These are phyloP conservation scores for Mortierella sp. DNA, from an alignment of 371 early-diverging fungal species.

Conservation along the genomic window DNA sequence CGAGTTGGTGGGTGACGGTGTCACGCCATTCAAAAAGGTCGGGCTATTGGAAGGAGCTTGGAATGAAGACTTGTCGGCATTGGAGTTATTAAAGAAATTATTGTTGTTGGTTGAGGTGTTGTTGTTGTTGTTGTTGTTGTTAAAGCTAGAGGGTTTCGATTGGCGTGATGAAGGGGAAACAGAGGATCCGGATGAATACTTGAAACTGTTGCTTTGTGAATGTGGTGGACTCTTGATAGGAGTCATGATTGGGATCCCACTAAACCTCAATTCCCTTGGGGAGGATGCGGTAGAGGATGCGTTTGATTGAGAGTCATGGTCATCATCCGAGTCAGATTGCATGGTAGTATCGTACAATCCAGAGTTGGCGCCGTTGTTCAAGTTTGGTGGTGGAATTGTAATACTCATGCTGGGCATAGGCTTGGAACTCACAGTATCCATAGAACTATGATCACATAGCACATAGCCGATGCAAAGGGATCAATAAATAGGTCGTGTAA, in stretches of 20 bases:
- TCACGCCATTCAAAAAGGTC: conserved; percentile 34
- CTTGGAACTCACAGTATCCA: conserved; percentile 53
- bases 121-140: conserved; percentile 21
- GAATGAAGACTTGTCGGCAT: conserved; percentile 10
- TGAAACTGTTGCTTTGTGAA: conserved; percentile 33
- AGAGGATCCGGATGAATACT: conserved; percentile 32
- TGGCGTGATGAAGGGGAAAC: conserved; percentile 44
- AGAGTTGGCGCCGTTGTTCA: conserved; percentile 20
- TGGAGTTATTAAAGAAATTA: conserved; percentile 34
- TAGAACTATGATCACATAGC: conserved; percentile 10
- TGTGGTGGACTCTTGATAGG: conserved; percentile 53
- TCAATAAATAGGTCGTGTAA: background rate
- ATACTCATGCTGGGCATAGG: conserved; percentile 55
- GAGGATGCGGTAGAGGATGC: conserved; percentile 50
- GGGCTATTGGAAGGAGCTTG: conserved; percentile 29
- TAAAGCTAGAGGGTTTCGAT: conserved; percentile 21
- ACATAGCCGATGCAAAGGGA: background rate
- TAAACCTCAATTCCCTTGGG: conserved; percentile 52
- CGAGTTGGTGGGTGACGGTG: conserved; percentile 49
- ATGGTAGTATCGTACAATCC: conserved; percentile 50
- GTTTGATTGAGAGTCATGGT: conserved; percentile 46
- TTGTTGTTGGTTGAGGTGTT: conserved; percentile 18
- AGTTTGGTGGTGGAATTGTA: conserved; percentile 42
- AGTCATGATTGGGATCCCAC: conserved; percentile 54
- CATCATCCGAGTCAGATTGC: conserved; percentile 56